Conservation (phyloP, 805 yeast species). For the Metschnikowia kofuensis region DNA sequence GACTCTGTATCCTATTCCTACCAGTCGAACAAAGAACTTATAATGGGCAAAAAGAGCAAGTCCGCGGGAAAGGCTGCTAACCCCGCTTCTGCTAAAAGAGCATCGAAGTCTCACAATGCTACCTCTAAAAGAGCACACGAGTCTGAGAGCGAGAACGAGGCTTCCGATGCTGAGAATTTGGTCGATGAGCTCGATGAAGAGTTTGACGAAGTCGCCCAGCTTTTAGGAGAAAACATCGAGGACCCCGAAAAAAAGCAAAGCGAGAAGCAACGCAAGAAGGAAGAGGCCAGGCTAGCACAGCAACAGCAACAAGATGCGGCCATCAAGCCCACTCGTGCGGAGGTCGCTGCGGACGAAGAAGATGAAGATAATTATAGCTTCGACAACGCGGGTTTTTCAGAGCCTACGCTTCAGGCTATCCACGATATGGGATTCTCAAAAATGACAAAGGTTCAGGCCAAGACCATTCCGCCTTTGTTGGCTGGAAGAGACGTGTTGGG, state of each 20-base stretch:
- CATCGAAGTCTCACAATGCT: neutral
- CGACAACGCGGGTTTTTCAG: constrained; percentile 59
- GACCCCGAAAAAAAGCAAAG: constrained; percentile 36
- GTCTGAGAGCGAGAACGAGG: constrained; percentile 30
- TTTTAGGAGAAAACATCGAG: constrained; percentile 44
- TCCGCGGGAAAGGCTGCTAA: constrained; percentile 1
- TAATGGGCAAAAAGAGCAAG: constrained; percentile 7
- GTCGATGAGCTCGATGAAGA: constrained; percentile 57
- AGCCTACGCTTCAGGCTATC: constrained; percentile 78
- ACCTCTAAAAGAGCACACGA: constrained; percentile 26
- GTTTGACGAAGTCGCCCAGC: constrained; percentile 54
- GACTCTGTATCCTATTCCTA: neutral
- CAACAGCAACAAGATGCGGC: constrained; percentile 23
- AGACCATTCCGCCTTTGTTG: constrained; percentile 92
- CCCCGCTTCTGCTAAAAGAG: neutral
- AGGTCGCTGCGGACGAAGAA: constrained; percentile 29
- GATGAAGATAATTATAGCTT: constrained; percentile 28
- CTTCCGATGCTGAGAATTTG: constrained; percentile 32
- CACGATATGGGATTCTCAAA: constrained; percentile 83
- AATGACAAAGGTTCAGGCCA: constrained; percentile 94
- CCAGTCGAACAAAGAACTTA: neutral
- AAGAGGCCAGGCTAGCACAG: constrained; percentile 18
- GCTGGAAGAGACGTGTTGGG: constrained; percentile 98
- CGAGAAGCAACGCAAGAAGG: constrained; percentile 21
- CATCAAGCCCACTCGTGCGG: constrained; percentile 26